Evolutionary conservation across 257 asterid genomes (phyloP), one percentile per base, ranked within the genome.

Genomic region (Solanum neorickii): DNA sequence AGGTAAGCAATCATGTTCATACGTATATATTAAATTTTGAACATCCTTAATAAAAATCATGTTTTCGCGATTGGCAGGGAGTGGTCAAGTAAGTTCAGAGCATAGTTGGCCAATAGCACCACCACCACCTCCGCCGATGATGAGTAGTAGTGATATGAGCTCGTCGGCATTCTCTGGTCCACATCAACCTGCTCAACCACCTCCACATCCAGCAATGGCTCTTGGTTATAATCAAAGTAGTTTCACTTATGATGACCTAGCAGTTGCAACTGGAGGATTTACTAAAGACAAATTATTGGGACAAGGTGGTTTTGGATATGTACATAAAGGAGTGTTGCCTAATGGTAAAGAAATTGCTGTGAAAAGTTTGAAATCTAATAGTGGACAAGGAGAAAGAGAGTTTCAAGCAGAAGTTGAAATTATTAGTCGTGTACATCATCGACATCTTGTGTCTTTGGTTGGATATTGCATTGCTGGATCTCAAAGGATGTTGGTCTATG

Each of bases 81-180:
- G 96, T 82, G 91, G 86, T 9, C 92, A 80, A 5, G 91, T 94
- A 74, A 96, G 98, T 84, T 93, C 97, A 1, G 99, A 96, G 31
- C 91, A 90, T 23, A 85, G 93, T 3, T 94, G 98, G 98, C 89
- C 93, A 31, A 85, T 90, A 6, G 92, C 87, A 25, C 97, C 98
- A 0, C 99, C 99, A 2, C 99, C 99, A 0, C 99, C 98, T 0
- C 78, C 95, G 0, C 97, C 98, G 18, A 90, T 92, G 94, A 72
- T 90, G 93, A 87, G 80, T 86, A 94, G 98, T 87, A 89, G 93
- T 86, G 96, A 94, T 23, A 27, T 92, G 91, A 92, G 93, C 90
- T 94, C 98, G 0, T 89, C 91, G 1, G 94, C 92, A 0, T 96
- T 86, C 74, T 94, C 97, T 1, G 97, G 98, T 2, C 93, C 95